These are phyloP conservation scores for Sporodiniella umbellata DNA, from an alignment of 371 early-diverging fungal genomes.

Conservation along the genomic window DNA sequence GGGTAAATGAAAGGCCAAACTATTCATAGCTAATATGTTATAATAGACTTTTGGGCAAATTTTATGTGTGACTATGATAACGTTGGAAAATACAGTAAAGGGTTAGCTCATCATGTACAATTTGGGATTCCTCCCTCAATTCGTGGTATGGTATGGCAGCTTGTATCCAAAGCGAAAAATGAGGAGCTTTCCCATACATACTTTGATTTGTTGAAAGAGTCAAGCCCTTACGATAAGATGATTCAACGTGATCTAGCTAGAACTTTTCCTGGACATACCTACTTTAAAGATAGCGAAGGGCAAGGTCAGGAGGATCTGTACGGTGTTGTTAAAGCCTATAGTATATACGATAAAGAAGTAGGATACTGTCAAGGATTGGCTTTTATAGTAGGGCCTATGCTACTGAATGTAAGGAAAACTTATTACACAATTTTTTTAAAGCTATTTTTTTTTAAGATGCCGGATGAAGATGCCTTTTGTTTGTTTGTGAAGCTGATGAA, in stretches of 20 bases:
- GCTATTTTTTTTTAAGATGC: conserved; percentile 56
- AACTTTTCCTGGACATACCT: conserved; percentile 80
- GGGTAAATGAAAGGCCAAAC: conserved; percentile 20
- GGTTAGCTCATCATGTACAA: conserved; percentile 24
- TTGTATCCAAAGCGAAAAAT: conserved; percentile 53
- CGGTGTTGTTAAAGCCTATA: conserved; percentile 87
- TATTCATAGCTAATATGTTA: too few relatives aligned
- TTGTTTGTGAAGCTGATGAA: conserved; percentile 70
- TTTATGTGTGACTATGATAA: conserved; percentile 25
- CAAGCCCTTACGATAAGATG: conserved; percentile 82
- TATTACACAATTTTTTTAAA: neutral
- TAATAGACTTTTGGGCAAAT: conserved; percentile 37
- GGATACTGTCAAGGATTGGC: conserved; percentile 96
- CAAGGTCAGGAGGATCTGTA: conserved; percentile 71
- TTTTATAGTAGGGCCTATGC: conserved; percentile 84
- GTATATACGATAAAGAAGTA: conserved; percentile 86
- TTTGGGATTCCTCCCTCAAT: conserved; percentile 76
- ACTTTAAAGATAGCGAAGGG: conserved; percentile 63
- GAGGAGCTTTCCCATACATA: conserved; percentile 66
- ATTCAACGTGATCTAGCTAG: conserved; percentile 85
- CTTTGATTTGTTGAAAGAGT: conserved; percentile 71
- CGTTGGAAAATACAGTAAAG: conserved; percentile 24
- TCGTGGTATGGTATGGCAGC: conserved; percentile 87
- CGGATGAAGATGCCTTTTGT: conserved; percentile 83
- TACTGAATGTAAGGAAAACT: conserved; percentile 66